Conservation (phyloP, 2,329 filamentous ascomycete genomes). For the Podosphaera xanthii region DNA sequence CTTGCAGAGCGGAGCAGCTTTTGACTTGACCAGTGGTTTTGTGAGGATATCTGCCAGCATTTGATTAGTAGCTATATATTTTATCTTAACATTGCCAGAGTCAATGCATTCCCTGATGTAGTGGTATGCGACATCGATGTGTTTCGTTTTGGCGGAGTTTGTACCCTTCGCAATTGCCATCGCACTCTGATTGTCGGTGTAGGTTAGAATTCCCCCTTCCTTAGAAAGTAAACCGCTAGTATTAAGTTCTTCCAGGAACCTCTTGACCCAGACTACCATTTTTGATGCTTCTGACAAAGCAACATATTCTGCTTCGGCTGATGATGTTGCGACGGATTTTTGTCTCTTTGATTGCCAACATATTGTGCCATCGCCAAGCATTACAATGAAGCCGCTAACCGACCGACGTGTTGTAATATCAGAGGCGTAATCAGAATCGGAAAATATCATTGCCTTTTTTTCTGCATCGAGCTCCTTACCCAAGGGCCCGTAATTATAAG, state of each 20-base stretch:
- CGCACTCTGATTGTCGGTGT: background rate
- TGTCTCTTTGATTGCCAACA: no score
- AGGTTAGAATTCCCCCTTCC: background rate
- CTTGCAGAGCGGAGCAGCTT: background rate
- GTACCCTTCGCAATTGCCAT: background rate
- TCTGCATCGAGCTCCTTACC: no score
- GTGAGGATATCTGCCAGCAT: slow-evolving; percentile 2
- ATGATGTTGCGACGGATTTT: no score
- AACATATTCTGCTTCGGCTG: background rate
- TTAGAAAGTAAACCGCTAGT: background rate
- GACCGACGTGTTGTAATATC: background rate
- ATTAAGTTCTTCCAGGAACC: background rate
- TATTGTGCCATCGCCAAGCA: no score
- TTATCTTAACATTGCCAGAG: background rate
- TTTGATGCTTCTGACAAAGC: background rate
- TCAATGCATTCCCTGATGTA: slow-evolving; percentile 1
- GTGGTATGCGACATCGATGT: slow-evolving; percentile 2
- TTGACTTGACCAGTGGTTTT: background rate
- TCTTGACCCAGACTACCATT: background rate
- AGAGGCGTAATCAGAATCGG: background rate
- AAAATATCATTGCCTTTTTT: background rate
- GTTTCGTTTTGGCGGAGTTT: background rate
- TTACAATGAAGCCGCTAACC: no score
- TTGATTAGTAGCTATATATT: background rate
- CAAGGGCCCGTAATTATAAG: background rate